Base-by-base conservation (phyloP, 495 filamentous ascomycete species). In the Penicillium malachiteum region DNA sequence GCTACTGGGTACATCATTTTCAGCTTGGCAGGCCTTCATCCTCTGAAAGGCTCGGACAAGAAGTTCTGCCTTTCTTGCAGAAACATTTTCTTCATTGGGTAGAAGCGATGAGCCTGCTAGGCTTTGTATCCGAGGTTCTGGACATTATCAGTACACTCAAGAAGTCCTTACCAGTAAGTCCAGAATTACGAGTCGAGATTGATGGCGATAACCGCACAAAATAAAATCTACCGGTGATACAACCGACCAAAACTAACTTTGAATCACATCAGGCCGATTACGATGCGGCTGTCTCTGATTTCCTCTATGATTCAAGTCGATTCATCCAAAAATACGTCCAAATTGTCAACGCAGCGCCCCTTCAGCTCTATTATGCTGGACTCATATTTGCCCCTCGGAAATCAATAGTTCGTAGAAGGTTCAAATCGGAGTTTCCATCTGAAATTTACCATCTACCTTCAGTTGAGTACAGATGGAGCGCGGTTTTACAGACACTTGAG, bases 1-100 rank as follows among this genome's bases (percentile, higher is more conserved):
- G 60, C 9, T 75, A 78, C 57, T 83, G 75, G 80, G 65, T 75
- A 42, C 37, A 73, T 50, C 77, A 85, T 66, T 26, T 79, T 3
- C 10, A 12, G 9, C 30, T 49, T 30, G 18, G 58, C 16, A 26
- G 4, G 21, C 21, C 21, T 26, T 26, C 21, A 26, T 26, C 21
- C 1, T 26, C 21, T 26, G 21, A 26, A 26, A 4, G 21, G 21
- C 21, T 26, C 21, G 21, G 21, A 26, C 21, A 26, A 26, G 21
- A 26, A 26, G 4, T 26, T 4, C 3, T 17, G 9, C 7, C 18
- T 12, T 62, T 62, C 33, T 33, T 62, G 5, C 7, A 54, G 30
- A 32, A 43, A 12, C 50, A 48, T 9, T 56, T 63, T 31, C 48
- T 63, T 3, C 56, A 63, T 14, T 58, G 52, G 60, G 0, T 63